These are phyloP conservation scores for Sonneratia alba DNA, from an alignment of 345 rosid species.

Conservation along the genomic window DNA sequence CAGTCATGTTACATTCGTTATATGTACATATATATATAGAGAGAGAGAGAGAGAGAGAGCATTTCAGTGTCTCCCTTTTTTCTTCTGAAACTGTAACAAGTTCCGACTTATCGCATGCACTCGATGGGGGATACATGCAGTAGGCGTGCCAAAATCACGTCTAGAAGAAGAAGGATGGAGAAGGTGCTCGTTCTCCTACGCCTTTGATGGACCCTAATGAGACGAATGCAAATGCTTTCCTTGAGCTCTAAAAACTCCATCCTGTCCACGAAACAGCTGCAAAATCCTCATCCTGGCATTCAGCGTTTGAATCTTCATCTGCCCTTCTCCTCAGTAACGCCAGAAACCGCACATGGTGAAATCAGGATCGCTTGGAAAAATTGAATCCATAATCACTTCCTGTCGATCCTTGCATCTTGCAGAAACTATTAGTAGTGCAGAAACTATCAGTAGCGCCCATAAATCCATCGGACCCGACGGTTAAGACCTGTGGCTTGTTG, in stretches of 20 bases:
- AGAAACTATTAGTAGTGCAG: too few species aligned
- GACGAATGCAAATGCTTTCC: not conserved
- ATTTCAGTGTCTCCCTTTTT: too few species aligned
- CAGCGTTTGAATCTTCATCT: not conserved
- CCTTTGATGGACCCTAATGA: too few species aligned
- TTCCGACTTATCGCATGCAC: too few species aligned
- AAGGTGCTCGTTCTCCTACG: too few species aligned
- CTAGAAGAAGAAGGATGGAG: constrained; percentile 86
- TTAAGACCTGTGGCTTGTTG: too few species aligned
- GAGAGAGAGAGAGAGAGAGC: too few species aligned
- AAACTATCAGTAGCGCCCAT: too few species aligned
- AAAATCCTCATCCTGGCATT: not conserved
- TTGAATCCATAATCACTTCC: not conserved
- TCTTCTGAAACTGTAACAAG: too few species aligned
- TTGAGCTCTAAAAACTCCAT: not conserved
- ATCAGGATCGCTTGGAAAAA: not conserved
- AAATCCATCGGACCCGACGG: too few species aligned
- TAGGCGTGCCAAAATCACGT: constrained; percentile 94
- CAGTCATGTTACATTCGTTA: too few species aligned
- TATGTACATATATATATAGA: too few species aligned
- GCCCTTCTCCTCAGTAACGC: not conserved
- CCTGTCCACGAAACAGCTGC: not conserved
- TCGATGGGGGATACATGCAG: constrained; percentile 84
- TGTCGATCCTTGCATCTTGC: not conserved
- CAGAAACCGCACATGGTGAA: not conserved